Evolutionary conservation across 23 red algal species (phyloP).

Genomic region (Cyanidium caldarium): DNA sequence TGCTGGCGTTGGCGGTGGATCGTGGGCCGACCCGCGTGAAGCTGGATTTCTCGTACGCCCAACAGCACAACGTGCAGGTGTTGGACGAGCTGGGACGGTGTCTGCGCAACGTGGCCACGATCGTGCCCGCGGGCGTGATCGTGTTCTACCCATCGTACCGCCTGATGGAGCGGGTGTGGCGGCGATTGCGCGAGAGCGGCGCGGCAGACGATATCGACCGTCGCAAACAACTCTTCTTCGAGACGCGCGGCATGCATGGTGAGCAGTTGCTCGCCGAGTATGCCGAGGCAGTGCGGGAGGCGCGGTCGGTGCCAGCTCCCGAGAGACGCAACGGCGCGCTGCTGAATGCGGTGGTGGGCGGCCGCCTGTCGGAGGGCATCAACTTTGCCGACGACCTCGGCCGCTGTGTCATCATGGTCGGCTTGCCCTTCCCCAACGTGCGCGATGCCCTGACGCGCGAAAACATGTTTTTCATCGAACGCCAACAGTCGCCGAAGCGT

Average conservation of each 20-base stretch:
- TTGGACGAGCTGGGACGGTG: slow-evolving; percentile 56
- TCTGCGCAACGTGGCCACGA: slow-evolving; percentile 7
- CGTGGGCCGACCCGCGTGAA: slow-evolving; percentile 17
- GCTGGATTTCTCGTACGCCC: slow-evolving; percentile 41
- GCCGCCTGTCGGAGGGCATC: slow-evolving; percentile 85
- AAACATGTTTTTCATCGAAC: slow-evolving; percentile 8
- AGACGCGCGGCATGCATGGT: slow-evolving; percentile 16
- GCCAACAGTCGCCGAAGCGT: background rate
- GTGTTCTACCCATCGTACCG: slow-evolving; percentile 81
- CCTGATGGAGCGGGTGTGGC: slow-evolving; percentile 3
- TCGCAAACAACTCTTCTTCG: slow-evolving; percentile 34
- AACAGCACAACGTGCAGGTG: slow-evolving; percentile 8
- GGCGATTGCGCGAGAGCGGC: slow-evolving; percentile 18
- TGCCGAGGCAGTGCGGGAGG: background rate
- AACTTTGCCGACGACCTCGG: slow-evolving; percentile 90
- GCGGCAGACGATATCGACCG: background rate
- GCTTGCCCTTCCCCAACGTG: slow-evolving; percentile 75
- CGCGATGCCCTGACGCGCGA: slow-evolving; percentile 29
- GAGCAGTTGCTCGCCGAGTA: background rate
- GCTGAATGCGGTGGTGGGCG: slow-evolving; percentile 67
- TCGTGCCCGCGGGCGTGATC: slow-evolving; percentile 39
- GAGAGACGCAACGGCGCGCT: slow-evolving; percentile 25
- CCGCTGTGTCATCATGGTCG: slow-evolving; percentile 62
- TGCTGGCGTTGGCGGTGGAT: slow-evolving; percentile 37
- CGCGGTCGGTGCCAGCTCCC: background rate